Conservation (phyloP, 192 early-diverging fungal genomes). For the Backusella parvicylindrica region DNA sequence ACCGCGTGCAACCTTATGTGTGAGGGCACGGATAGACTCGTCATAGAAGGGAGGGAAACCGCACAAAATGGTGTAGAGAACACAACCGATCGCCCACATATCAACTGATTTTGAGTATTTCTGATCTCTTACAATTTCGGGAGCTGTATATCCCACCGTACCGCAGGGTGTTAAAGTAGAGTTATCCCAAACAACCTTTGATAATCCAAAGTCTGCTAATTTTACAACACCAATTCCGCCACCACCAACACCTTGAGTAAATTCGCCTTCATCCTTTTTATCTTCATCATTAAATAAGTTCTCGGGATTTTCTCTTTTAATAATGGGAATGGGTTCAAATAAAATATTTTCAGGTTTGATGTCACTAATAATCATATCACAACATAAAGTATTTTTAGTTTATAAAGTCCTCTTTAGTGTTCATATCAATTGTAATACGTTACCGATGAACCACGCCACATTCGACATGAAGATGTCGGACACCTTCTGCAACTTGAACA, state of each 20-base stretch:
- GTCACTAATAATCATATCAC: slow-evolving; percentile 51
- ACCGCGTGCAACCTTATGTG: slow-evolving; percentile 84
- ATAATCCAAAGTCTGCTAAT: slow-evolving; percentile 88
- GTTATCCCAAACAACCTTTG: slow-evolving; percentile 82
- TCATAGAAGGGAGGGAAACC: slow-evolving; percentile 85
- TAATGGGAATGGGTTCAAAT: slow-evolving; percentile 67
- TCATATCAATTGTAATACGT: background rate
- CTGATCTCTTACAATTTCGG: slow-evolving; percentile 83
- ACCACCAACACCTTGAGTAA: slow-evolving; percentile 69
- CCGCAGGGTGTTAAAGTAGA: slow-evolving; percentile 88
- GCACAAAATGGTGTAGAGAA: slow-evolving; percentile 78
- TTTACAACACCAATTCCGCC: slow-evolving; percentile 83
- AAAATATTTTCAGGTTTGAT: slow-evolving; percentile 95
- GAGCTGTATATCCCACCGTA: slow-evolving; percentile 90
- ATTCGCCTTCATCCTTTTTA: slow-evolving; percentile 72
- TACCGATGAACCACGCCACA: slow-evolving; percentile 73
- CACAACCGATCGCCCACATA: slow-evolving; percentile 87
- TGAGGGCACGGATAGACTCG: slow-evolving; percentile 71
- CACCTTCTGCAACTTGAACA: slow-evolving; percentile 79
- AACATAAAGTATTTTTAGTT: background rate
- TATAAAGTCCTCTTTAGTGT: background rate
- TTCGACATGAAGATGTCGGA: slow-evolving; percentile 82
- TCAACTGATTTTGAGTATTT: slow-evolving; percentile 80
- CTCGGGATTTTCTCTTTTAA: slow-evolving; percentile 35
- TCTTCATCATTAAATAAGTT: slow-evolving; percentile 51